Evolutionary conservation across 495 filamentous ascomycete species (phyloP).

Genomic region (Aspergillus taichungensis): DNA sequence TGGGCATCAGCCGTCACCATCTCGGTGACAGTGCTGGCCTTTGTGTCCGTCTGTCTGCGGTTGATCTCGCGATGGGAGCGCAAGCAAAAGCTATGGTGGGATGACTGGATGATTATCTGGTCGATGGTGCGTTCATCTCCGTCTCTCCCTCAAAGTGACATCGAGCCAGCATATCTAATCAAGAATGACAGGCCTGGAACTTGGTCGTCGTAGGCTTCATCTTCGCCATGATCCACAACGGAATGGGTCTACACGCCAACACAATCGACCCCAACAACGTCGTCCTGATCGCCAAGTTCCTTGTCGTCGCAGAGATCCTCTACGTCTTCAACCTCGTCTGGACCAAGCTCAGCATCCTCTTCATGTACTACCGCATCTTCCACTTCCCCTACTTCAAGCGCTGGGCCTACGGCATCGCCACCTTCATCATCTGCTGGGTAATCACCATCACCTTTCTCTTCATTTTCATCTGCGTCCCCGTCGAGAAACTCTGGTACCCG

Average conservation of each 20-base stretch:
- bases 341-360: conserved; percentile 32
- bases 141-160: neutral
- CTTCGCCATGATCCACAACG: conserved; percentile 20
- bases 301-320: conserved; percentile 31
- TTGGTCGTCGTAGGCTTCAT: conserved; percentile 26
- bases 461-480: conserved; percentile 38
- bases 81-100: conserved; percentile 29
- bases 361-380: conserved; percentile 39
- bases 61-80: conserved; percentile 21
- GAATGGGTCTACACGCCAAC: conserved; percentile 26
- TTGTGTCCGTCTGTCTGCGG: conserved; percentile 24
- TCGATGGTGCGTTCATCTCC: conserved; percentile 25
- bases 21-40: conserved; percentile 21
- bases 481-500: conserved; percentile 32
- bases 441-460: conserved; percentile 33
- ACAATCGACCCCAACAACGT: conserved; percentile 10
- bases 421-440: conserved; percentile 29
- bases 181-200: conserved; percentile 18
- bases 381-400: conserved; percentile 26
- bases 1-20: conserved; percentile 25
- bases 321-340: conserved; percentile 35
- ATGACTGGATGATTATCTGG: conserved; percentile 30
- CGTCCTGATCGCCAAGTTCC: conserved; percentile 24
- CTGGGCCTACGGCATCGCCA: conserved; percentile 28
- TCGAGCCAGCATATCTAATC: neutral